Evolutionary conservation across 2,329 filamentous ascomycete species (phyloP), one percentile per base, ranked within the genome.

Genomic region (Leptographium wingfieldii): DNA sequence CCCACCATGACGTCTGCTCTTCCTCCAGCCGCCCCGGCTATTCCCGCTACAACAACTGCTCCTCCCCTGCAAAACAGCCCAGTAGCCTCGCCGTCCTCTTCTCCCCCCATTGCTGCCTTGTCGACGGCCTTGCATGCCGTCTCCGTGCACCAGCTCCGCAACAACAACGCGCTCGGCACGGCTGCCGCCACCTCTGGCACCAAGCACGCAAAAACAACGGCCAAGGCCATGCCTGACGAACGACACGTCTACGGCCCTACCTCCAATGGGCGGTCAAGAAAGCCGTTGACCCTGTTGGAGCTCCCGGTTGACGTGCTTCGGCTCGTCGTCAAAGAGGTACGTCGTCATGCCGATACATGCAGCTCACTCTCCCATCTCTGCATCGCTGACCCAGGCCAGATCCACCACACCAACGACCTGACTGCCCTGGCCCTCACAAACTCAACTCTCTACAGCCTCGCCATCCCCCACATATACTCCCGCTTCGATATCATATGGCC

Each of bases 401-500:
- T 92, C 59, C 88, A 85, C 4, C 85, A 91, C 68, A 90, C 87
- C 5, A 92, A 91, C 70, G 89, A 94, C 70, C 77, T 94, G 62
- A 90, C 87, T 0, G 84, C 88, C 16, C 79, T 94, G 49, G 88
- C 88, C 16, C 77, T 90, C 61, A 87, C 88, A 52, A 88, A 90
- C 73, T 90, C 88, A 16, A 84, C 85, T 33, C 80, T 95, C 14
- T 87, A 94, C 72, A 78, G 79, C 52, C 79, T 94, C 59, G 83
- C 87, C 0, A 84, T 90, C 29, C 88, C 89, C 22, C 83, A 86
- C 66, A 90, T 94, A 65, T 94, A 94, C 73, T 87, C 87, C 22
- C 83, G 87, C 62, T 94, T 94, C 72, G 89, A 94, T 68, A 94
- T 94, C 64, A 87, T 92, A 51, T 94, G 90, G 90, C 89, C 89